A percentile compares a stretch with the other conserved stretches of the same genome.
phyloP scores from a whole-genome alignment of 2,329 filamentous ascomycete genomes.

The Cladobotryum mycophilum region DNA sequence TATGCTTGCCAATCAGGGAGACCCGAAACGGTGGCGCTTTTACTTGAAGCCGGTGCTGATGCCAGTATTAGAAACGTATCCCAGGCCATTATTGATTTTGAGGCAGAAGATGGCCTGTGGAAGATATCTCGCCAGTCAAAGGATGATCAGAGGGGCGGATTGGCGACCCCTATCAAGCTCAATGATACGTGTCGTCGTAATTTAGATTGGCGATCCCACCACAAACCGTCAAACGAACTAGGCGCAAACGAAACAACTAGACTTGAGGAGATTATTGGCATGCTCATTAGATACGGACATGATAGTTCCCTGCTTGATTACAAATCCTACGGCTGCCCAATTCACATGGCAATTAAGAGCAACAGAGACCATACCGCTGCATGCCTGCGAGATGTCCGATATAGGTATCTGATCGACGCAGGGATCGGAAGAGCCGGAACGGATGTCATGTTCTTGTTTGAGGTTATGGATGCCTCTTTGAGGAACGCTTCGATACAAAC shows the following conservation, averaged over 20 bases:
- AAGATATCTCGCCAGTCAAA: background rate
- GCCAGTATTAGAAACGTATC: background rate
- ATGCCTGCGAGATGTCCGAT: background rate
- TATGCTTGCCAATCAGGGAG: constrained; percentile 18
- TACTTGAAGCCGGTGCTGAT: constrained; percentile 17
- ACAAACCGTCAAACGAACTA: background rate
- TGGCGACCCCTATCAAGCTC: background rate
- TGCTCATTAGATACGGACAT: constrained; percentile 15
- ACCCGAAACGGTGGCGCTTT: constrained; percentile 17
- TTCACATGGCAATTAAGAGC: background rate
- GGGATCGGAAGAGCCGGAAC: background rate
- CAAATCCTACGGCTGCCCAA: background rate
- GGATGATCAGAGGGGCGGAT: no score
- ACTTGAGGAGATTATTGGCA: constrained; percentile 19
- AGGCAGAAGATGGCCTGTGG: constrained; percentile 2
- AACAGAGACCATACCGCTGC: constrained; percentile 9
- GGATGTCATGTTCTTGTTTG: no score
- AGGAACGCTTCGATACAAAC: no score
- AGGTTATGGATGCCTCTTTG: no score
- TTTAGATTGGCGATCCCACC: no score
- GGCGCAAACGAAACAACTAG: constrained; percentile 5
- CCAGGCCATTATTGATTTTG: constrained; percentile 11
- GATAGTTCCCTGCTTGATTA: constrained; percentile 5
- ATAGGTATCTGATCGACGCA: background rate
- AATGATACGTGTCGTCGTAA: background rate